Percentiles rank a stretch among this genome's conserved stretches.
These are phyloP conservation scores for Pseudogymnoascus sp. DNA, from an alignment of 2,329 filamentous ascomycete species.

Conservation along the genomic window DNA sequence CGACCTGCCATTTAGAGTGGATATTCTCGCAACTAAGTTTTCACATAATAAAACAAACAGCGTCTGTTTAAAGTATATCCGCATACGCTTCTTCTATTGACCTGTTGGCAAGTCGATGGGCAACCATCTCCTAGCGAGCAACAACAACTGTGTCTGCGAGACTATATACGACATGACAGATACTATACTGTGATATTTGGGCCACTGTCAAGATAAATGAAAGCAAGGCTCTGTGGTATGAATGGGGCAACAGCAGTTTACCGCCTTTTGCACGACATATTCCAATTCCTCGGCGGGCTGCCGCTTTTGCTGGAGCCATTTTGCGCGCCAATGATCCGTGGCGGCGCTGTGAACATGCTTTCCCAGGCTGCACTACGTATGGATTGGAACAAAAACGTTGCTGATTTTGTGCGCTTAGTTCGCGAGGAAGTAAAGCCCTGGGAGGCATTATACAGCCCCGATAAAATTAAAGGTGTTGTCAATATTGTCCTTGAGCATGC, in stretches of 20 bases:
- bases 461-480: neutral
- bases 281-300: neutral
- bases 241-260: neutral
- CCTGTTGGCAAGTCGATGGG: slow-evolving; percentile 16
- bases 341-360: neutral
- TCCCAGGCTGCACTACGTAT: neutral
- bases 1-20: slow-evolving; percentile 29
- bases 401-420: neutral
- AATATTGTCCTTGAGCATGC: neutral
- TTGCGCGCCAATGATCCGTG: neutral
- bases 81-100: slow-evolving; percentile 21
- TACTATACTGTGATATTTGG: neutral
- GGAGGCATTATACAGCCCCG: neutral
- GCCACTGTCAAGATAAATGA: neutral
- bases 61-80: slow-evolving; percentile 17
- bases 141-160: neutral
- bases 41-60: slow-evolving; percentile 25
- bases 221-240: neutral
- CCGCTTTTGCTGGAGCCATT: neutral
- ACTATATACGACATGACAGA: neutral
- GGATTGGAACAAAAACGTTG: neutral
- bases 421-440: neutral
- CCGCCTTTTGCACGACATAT: neutral
- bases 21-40: slow-evolving; percentile 29
- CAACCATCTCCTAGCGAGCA: neutral